phyloP scores from a whole-genome alignment of 2,329 filamentous ascomycete genomes.

The Teratosphaeria epicoccoides region DNA sequence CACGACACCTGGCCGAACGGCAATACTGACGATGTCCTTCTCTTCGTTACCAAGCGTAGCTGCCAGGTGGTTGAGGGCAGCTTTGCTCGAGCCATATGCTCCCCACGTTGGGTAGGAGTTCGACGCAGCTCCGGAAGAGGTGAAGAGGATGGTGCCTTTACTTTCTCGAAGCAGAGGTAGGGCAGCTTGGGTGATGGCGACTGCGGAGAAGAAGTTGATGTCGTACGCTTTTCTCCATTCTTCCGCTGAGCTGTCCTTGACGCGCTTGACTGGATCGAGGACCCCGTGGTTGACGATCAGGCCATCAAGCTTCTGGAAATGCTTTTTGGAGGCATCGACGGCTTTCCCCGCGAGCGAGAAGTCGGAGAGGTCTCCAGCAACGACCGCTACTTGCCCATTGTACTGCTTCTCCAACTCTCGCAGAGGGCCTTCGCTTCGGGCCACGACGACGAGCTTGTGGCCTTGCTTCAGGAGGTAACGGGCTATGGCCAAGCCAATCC shows the following conservation, averaged over 20 bases:
- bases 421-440: slow-evolving; percentile 46
- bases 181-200: slow-evolving; percentile 67
- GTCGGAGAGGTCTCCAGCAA: slow-evolving; percentile 49
- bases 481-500: slow-evolving; percentile 53
- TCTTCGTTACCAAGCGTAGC: slow-evolving; percentile 67
- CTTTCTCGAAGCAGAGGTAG: slow-evolving; percentile 57
- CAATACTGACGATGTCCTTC: slow-evolving; percentile 59
- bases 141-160: slow-evolving; percentile 63
- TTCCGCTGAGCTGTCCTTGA: slow-evolving; percentile 56
- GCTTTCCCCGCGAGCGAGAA: slow-evolving; percentile 47
- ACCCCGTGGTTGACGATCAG: slow-evolving; percentile 82
- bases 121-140: slow-evolving; percentile 66
- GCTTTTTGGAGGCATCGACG: slow-evolving; percentile 52
- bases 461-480: slow-evolving; percentile 45
- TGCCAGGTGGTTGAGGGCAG: slow-evolving; percentile 69
- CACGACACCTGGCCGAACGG: slow-evolving; percentile 68
- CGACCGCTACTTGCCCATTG: slow-evolving; percentile 42
- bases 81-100: slow-evolving; percentile 73
- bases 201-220: slow-evolving; percentile 74
- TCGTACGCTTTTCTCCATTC: slow-evolving; percentile 71
- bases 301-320: slow-evolving; percentile 61
- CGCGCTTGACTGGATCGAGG: slow-evolving; percentile 61
- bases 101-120: slow-evolving; percentile 63
- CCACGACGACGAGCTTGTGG: slow-evolving; percentile 47
- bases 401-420: slow-evolving; percentile 44